Evolutionary conservation across 202 grass and related monocot species (phyloP).

Genomic region (Bolboschoenoplectus hybrid): DNA sequence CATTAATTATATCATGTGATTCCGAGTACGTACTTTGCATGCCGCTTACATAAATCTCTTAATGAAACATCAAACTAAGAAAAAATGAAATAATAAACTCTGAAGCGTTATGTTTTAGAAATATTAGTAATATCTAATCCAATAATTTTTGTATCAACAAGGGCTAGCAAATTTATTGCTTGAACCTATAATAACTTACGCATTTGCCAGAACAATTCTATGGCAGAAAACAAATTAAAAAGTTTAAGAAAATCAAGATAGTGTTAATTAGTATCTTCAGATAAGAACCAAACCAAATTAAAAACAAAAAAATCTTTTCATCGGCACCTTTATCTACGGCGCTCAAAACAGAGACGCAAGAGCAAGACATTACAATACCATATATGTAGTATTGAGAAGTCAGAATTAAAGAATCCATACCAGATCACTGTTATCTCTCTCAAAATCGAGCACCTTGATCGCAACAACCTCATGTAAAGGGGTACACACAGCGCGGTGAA

Average conservation of each 20-base stretch:
- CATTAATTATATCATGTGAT: not conserved
- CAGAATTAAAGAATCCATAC: conserved; percentile 39
- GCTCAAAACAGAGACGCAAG: conserved; percentile 13
- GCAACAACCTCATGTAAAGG: conserved; percentile 71
- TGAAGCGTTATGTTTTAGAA: not conserved
- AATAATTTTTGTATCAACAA: not conserved
- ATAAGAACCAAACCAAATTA: not conserved
- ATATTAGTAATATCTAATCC: not conserved
- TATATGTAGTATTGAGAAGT: not conserved
- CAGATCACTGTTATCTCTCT: conserved; percentile 87
- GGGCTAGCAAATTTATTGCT: not conserved
- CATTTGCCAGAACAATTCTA: not conserved
- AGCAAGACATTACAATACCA: not conserved
- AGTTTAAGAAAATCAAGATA: not conserved
- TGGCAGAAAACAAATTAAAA: not conserved
- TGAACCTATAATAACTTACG: conserved; percentile 9
- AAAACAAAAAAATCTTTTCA: not conserved
- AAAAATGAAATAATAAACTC: not conserved
- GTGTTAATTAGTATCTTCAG: not conserved
- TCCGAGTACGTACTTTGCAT: not conserved
- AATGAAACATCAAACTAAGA: conserved; percentile 22
- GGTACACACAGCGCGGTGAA: conserved; percentile 73
- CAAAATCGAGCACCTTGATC: conserved; percentile 95
- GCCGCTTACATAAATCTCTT: not conserved
- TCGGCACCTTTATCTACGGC: not conserved